These are phyloP conservation scores for Rutidosis leptorrhynchoides DNA, from an alignment of 129 eudicot species.

Conservation along the genomic window DNA sequence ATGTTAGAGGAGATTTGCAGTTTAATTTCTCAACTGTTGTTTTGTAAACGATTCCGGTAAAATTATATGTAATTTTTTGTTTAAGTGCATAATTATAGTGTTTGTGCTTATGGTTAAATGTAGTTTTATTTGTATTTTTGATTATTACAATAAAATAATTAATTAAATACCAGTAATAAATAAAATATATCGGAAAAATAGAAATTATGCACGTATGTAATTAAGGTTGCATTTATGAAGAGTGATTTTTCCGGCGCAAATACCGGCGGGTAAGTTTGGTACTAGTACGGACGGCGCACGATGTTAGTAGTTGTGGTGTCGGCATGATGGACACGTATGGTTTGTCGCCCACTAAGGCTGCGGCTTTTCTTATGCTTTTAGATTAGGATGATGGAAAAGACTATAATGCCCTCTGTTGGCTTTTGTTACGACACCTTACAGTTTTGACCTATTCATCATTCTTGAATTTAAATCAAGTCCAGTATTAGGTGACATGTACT, in stretches of 20 bases:
- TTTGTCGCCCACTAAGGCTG: slow-evolving; percentile 41
- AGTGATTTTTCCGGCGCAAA: no score
- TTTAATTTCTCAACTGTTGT: slow-evolving; percentile 32
- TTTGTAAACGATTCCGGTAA: slow-evolving; percentile 17
- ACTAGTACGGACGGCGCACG: no score
- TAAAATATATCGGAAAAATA: no score
- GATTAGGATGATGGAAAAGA: background rate
- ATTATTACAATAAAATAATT: no score
- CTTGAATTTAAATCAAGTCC: no score
- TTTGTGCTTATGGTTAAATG: no score
- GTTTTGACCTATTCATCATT: slow-evolving; percentile 17
- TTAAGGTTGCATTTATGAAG: no score
- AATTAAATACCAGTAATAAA: no score
- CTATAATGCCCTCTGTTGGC: slow-evolving; percentile 14
- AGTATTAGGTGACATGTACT: no score
- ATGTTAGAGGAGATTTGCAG: slow-evolving; percentile 20
- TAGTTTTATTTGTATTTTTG: no score
- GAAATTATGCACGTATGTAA: no score
- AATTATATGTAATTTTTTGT: slow-evolving; percentile 23
- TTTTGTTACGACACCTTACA: background rate
- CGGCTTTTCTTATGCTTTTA: slow-evolving; percentile 11
- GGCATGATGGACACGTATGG: slow-evolving; percentile 40
- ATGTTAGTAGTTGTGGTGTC: slow-evolving; percentile 27
- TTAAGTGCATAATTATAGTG: background rate
- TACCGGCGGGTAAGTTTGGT: no score